These are phyloP conservation scores for Suhomyces pyralidae DNA, from an alignment of 805 yeast species.

Conservation along the genomic window DNA sequence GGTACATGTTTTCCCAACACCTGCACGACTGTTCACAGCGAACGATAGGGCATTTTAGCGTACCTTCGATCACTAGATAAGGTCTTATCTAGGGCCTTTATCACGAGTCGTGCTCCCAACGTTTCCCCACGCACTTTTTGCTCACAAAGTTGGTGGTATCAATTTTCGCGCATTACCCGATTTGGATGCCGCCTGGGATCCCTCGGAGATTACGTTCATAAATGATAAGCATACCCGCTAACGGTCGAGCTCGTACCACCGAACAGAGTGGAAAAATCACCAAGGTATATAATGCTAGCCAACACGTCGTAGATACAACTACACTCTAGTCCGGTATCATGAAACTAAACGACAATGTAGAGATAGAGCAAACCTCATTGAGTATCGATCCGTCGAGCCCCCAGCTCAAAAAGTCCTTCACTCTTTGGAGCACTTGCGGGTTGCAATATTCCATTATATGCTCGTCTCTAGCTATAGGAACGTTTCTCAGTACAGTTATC, in stretches of 20 bases:
- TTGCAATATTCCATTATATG: slow-evolving; percentile 18
- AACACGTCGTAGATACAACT: background rate
- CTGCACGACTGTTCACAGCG: background rate
- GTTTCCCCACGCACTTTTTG: background rate
- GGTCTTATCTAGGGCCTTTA: background rate
- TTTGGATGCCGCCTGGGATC: background rate
- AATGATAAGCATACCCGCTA: background rate
- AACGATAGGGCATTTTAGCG: background rate
- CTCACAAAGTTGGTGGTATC: background rate
- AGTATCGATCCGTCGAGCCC: background rate
- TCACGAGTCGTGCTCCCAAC: background rate
- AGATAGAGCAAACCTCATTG: background rate
- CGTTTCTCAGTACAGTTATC: slow-evolving; percentile 18
- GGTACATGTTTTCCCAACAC: background rate
- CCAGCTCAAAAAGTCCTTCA: slow-evolving; percentile 13
- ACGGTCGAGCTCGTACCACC: background rate
- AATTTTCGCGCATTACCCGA: background rate
- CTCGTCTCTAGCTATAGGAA: slow-evolving; percentile 19
- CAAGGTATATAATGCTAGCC: background rate
- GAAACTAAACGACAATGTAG: background rate
- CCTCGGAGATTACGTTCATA: background rate
- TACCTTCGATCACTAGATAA: background rate
- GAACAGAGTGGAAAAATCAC: background rate
- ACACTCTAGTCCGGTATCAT: background rate
- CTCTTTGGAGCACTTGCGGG: slow-evolving; percentile 15